phyloP scores from a whole-genome alignment of 2,329 filamentous ascomycete species.

The Sporothrix euskadiensis region DNA sequence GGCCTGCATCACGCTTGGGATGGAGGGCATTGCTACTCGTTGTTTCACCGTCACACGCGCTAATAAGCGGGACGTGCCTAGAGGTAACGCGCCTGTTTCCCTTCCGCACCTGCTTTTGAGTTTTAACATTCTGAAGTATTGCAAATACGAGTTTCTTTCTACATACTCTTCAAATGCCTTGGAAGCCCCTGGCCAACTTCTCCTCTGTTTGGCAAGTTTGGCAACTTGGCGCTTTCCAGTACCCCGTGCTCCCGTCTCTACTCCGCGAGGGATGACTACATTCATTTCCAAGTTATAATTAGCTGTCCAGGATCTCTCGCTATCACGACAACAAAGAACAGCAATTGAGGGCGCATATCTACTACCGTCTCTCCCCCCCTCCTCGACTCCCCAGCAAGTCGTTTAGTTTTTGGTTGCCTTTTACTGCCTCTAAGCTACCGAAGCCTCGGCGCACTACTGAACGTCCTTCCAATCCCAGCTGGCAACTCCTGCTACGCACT shows the following conservation, averaged over 20 bases:
- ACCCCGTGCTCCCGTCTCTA: not conserved
- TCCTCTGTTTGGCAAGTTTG: not conserved
- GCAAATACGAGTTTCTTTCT: not conserved
- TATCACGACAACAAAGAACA: not conserved
- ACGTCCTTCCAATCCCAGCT: not conserved
- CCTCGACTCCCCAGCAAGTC: not conserved
- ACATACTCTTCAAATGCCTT: not conserved
- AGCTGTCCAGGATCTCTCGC: no score
- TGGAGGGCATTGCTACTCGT: not conserved
- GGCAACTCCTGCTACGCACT: not conserved
- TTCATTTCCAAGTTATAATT: not conserved
- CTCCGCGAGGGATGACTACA: not conserved
- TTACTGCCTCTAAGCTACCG: not conserved
- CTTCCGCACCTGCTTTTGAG: not conserved
- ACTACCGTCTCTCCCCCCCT: not conserved
- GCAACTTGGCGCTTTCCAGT: not conserved
- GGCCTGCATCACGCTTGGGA: not conserved
- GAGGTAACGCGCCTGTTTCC: not conserved
- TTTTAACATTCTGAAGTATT: not conserved
- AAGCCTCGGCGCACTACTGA: not conserved
- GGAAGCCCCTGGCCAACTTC: not conserved
- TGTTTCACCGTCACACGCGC: constrained; percentile 4
- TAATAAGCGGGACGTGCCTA: not conserved
- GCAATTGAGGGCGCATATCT: not conserved
- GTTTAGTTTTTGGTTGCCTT: not conserved